A percentile compares a stretch with the other conserved stretches of the same genome.
Conservation (phyloP, 345 rosid species). For the Salix dunnii region DNA sequence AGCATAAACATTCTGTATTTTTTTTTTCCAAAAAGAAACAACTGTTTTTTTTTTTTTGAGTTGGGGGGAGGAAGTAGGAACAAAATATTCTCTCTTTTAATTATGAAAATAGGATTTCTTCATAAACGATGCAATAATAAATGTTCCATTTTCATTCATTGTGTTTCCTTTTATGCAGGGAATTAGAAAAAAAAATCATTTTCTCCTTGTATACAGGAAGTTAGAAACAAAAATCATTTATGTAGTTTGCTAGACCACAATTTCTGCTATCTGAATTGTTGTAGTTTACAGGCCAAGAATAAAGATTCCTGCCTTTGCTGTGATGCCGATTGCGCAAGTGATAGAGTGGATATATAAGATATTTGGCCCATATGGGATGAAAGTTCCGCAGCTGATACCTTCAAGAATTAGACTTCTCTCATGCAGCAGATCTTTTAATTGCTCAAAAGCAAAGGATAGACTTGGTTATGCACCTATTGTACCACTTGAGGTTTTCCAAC, state of each 20-base stretch:
- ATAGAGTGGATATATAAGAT: conserved; percentile 63
- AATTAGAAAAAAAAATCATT: no score
- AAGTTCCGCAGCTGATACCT: conserved; percentile 82
- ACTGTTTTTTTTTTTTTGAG: no score
- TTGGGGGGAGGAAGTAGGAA: no score
- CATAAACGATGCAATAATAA: no score
- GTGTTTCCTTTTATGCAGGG: no score
- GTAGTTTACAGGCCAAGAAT: conserved; percentile 74
- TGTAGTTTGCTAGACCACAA: neutral
- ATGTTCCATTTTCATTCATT: no score
- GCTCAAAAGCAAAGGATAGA: conserved; percentile 74
- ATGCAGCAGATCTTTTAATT: conserved; percentile 66
- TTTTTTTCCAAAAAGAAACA: no score
- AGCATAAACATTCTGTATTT: no score
- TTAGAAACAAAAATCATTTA: no score
- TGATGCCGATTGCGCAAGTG: conserved; percentile 81
- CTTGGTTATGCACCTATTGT: conserved; percentile 78
- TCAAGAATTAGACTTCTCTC: conserved; percentile 88
- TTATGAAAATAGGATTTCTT: no score
- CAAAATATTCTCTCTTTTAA: no score
- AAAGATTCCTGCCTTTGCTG: conserved; percentile 65
- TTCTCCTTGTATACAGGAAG: no score
- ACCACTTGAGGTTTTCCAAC: conserved; percentile 65
- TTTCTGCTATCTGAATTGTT: neutral
- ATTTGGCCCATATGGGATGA: conserved; percentile 85